Base-by-base conservation (phyloP, 768 basidiomycete genomes). In the Lyophyllum decastes region DNA sequence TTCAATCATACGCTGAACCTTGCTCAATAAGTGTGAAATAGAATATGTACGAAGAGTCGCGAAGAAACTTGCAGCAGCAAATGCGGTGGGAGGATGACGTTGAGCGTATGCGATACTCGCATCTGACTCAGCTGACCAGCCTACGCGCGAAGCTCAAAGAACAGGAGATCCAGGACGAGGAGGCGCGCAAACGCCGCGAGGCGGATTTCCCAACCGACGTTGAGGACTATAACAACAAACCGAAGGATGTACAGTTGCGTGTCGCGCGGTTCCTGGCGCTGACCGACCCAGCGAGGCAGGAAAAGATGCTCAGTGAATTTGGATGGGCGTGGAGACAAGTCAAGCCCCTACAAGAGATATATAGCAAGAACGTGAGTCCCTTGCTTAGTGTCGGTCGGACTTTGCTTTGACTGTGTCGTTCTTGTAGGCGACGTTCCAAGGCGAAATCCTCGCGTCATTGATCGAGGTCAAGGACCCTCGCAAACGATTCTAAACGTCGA, bases 321-420 rank as follows among this genome's bases (percentile, higher is more conserved):
- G 70, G 72, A 0, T 88, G 86, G 86, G 75, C 77, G 0, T 83
- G 72, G 70, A 73, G 78, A 40, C 78, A 81, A 52, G 79, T 80
- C 19, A 62, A 72, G 14, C 76, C 81, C 2, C 71, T 87, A 43
- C 59, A 71, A 35, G 66, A 74, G 0, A 68, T 69, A 4, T 84
- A 76, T 62, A 64, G 72, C 34, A 64, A 66, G 27, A 76, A 80
- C 59, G 82, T 85, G 61, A 60, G 80, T 68, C 4, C 25, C 11
- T 19, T 6, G 30, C 19, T 11, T 27, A 21, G 25, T 9, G 14
- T 27, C 14, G 17, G 1, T 27, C 50, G 19, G 45, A 12, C 4
- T 2, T 34, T 33, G 16, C 19, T 7, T 24, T 51, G 14, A 55
- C 52, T 14, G 33, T 19, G 51, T 51, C 17, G 14, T 34, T 22